Evolutionary conservation across 495 filamentous ascomycete genomes (phyloP), one percentile per base, ranked within the genome.

Genomic region (Trichodelitschia bisporula): DNA sequence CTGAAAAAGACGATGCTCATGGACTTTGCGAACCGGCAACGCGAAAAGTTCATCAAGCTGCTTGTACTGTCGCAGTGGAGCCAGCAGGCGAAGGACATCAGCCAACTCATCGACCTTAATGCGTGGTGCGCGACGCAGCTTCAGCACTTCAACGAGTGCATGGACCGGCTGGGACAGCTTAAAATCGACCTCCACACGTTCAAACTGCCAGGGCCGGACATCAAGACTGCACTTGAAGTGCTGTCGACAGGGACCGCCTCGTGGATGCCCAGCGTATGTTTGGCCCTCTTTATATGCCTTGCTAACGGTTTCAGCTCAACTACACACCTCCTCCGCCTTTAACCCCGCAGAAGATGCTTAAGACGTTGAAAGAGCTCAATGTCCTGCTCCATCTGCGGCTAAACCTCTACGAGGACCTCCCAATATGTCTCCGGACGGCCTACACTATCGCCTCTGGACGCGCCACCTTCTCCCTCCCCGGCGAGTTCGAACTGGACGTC

Each of bases 401-500:
- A 5, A 71, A 69, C 31, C 55, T 91, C 15, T 64, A 86, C 29
- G 52, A 56, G 29, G 72, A 90, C 19, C 65, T 86, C 23, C 86
- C 86, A 3, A 45, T 49, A 3, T 55, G 72, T 25, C 74, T 93
- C 15, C 6, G 16, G 42, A 56, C 58, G 36, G 60, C 75, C 28
- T 93, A 74, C 43, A 63, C 54, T 4, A 70, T 95, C 26, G 58
- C 59, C 31, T 67, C 71, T 36, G 86, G 89, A 3, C 65, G 80
- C 19, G 82, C 72, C 10, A 93, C 82, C 0, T 97, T 95, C 46
- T 62, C 55, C 18, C 72, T 93, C 4, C 53, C 63, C 16, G 65
- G 63, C 26, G 86, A 93, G 43, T 97, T 91, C 44, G 89, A 97
- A 46, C 63, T 92, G 15, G 86, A 95, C 41, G 64, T 95, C 34